Base-by-base conservation (phyloP, 202 grass and related monocot species). In the Cymbopogon flexuosus region DNA sequence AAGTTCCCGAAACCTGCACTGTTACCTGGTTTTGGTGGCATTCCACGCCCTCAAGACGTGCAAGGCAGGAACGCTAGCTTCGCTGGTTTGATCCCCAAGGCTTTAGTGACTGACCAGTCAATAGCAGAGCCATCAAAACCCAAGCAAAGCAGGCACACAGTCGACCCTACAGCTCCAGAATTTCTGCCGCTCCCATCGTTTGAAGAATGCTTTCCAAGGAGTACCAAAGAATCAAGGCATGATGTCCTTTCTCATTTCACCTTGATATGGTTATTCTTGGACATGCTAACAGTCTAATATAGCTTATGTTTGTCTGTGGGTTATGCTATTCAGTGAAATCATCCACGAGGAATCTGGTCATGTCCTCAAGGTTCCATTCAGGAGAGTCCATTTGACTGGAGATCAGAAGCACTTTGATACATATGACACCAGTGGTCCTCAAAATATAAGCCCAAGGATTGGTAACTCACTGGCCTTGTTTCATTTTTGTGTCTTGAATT, bases 111-210 rank as follows among this genome's bases (percentile, higher is more conserved):
- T 78, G 80, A 85, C 12, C 83, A 88, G 22, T 88, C 92, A 8
- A 46, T 60, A 75, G 37, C 75, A 15, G 90, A 91, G 30, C 70
- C 92, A 81, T 31, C 80, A 66, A 90, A 90, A 72, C 16, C 78
- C 15, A 89, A 81, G 80, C 78, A 89, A 61, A 89, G 51, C 42
- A 98, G 93, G 70, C 82, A 93, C 42, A 99, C 90, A 3, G 77
- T 95, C 30, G 86, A 99, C 81, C 90, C 90, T 47, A 1, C 84
- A 63, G 85, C 86, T 71, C 96, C 96, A 40, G 87, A 99, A 45
- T 99, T 99, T 88, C 88, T 99, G 71, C 92, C 96, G 1, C 88
- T 99, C 67, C 96, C 96, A 47, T 89, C 96, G 21, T 99, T 99
- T 83, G 85, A 99, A 67, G 84, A 96, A 66, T 99, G 96, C 77